Base-by-base conservation (phyloP, 176 grass and related monocot species). In the Aechmea fasciata region DNA sequence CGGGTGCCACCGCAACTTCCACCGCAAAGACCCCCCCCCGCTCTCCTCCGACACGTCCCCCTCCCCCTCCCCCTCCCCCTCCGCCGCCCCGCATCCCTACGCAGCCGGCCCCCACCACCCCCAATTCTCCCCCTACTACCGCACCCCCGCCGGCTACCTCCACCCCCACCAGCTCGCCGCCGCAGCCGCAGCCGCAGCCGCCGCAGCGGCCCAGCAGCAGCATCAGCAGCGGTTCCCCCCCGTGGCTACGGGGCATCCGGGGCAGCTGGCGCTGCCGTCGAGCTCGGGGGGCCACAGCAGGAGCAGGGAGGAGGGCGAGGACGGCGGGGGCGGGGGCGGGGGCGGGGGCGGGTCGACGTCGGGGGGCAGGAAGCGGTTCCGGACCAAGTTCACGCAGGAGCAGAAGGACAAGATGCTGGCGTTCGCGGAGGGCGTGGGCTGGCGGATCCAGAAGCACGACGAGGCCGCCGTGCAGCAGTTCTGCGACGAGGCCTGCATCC, bases 401-500 rank as follows among this genome's bases (percentile, higher is more conserved):
- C 91, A 96, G 87, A 96, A 91, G 80, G 91, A 96, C 70, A 83
- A 85, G 80, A 96, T 96, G 91, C 82, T 86, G 52, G 87, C 87
- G 10, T 96, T 96, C 69, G 87, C 91, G 11, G 91, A 96, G 82
- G 66, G 65, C 53, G 74, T 96, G 1, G 91, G 91, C 20, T 96
- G 91, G 91, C 82, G 91, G 69, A 88, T 96, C 74, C 91, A 91
- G 82, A 96, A 96, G 87, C 91, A 96, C 78, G 91, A 96, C 54
- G 91, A 91, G 75, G 85, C 83, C 50, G 87, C 91, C 19, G 91
- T 96, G 71, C 91, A 91, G 80, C 85, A 96, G 82, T 91, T 96
- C 87, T 91, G 87, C 75, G 83, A 91, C 48, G 91, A 96, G 85
- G 63, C 83, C 9, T 29, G 80, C 73, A 82, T 96, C 48, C 85